Base-by-base conservation (phyloP, 352 stramenopile species). In the Discostella stelligera region DNA sequence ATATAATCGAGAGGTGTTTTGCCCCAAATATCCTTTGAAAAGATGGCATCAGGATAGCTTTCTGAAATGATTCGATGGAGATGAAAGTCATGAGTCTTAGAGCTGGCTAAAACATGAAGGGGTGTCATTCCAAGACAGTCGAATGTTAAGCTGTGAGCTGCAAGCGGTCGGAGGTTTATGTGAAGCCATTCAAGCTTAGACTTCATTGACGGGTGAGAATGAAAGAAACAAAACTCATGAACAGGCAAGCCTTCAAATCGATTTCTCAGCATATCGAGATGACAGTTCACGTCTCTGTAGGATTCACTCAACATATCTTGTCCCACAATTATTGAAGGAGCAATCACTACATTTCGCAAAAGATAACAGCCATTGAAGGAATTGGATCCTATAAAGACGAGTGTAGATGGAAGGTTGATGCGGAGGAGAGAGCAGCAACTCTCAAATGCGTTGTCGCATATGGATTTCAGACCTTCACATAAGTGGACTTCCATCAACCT, bases 51-150 rank as follows among this genome's bases (percentile, higher is more conserved):
- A 14, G 50, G 50, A 13, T 58, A 58, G 20, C 13, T 5, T 8
- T 30, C 18, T 16, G 23, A 5, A 11, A 27, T 8, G 20, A 3
- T 10, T 5, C 6, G 50, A 30, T 58, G 13, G 3, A 58, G 16
- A 5, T 32, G 8, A 0, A 58, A n/a, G 23, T 58, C 18, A n/a
- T 58, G 16, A 8, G 8, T 30, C 0, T 6, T 8, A 2, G 50
- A 58, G 18, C 50, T 27, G 2, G 50, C 50, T 18, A 58, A 27
- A 11, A 58, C 27, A 27, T 58, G 50, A 14, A 58, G 50, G 50
- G 50, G 50, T 4, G 50, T 58, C 50, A 58, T 58, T 30, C 50
- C 50, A 14, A 58, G 50, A 27, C 50, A 58, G 50, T 58, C 16
- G 7, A 44, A 3, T 11, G 7, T 44, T 1, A 2, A 10, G 37